A percentile compares a stretch with the other conserved stretches of the same genome.
These are phyloP conservation scores for Cutaneotrichosporon sp. DNA, from an alignment of 1,284 basidiomycete species.

Conservation along the genomic window DNA sequence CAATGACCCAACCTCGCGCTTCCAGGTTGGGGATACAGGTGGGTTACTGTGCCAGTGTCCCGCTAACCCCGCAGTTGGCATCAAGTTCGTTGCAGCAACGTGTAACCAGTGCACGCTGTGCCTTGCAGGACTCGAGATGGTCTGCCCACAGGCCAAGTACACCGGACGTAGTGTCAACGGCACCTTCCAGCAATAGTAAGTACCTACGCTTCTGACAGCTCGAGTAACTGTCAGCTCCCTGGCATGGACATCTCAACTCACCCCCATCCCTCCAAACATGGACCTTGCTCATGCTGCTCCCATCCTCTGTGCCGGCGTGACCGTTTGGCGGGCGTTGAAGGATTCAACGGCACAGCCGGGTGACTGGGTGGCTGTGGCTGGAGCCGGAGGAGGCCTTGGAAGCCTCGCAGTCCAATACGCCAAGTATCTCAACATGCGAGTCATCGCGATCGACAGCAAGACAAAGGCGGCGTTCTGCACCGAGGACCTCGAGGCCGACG, in stretches of 20 bases:
- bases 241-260: slow-evolving; percentile 65
- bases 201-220: slow-evolving; percentile 59
- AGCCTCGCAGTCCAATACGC: slow-evolving; percentile 71
- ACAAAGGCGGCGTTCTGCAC: slow-evolving; percentile 62
- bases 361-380: slow-evolving; percentile 72
- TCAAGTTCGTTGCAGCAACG: slow-evolving; percentile 71
- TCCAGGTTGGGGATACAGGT: slow-evolving; percentile 25
- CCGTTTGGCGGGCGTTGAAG: slow-evolving; percentile 73
- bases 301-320: slow-evolving; percentile 70
- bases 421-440: slow-evolving; percentile 67
- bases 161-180: slow-evolving; percentile 73
- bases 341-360: slow-evolving; percentile 65
- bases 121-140: slow-evolving; percentile 62
- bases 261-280: slow-evolving; percentile 67
- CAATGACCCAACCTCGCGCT: slow-evolving; percentile 61
- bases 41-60: slow-evolving; percentile 52
- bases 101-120: slow-evolving; percentile 73
- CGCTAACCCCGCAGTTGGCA: slow-evolving; percentile 68
- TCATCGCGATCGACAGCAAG: slow-evolving; percentile 67
- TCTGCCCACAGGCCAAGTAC: slow-evolving; percentile 62
- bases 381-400: slow-evolving; percentile 53
- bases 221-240: background rate
- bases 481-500: slow-evolving; percentile 64
- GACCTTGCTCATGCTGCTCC: slow-evolving; percentile 74
- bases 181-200: slow-evolving; percentile 53